Base-by-base conservation (phyloP, 495 filamentous ascomycete species). In the Bombardia bombarda region DNA sequence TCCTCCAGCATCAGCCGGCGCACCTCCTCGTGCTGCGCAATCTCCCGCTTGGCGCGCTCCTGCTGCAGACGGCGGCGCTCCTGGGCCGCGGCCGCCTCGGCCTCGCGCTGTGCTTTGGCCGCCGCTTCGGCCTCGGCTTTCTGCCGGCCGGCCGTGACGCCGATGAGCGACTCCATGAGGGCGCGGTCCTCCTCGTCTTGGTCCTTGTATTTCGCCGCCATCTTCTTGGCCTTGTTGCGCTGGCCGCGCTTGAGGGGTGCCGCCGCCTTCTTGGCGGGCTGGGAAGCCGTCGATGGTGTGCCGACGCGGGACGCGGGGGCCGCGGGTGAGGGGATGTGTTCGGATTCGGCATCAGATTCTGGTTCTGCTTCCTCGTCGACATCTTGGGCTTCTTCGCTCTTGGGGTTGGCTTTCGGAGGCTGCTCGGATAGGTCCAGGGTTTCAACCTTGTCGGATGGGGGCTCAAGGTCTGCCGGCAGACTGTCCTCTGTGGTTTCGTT, bases 101-200 rank as follows among this genome's bases (percentile, higher is more conserved):
- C 72, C 49, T 78, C 74, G 22, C 65, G 63, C 26, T 70, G 56
- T 2, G 61, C 68, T 47, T 71, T 73, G 16, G 68, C 72, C 37
- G 65, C 65, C 1, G 71, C 74, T 49, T 74, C 72, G 24, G 70
- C 73, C 45, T 74, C 66, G 14, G 68, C 73, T 23, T 73, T 72
- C 51, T 72, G 61, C 9, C 59, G 61, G 1, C 67, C 73, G 1
- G 79, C 77, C 40, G 79, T 68, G 10, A 84, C 80, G 31, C 92
- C 92, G 9, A 95, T 79, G 13, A 96, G 70, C 13, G 77, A 75
- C 56, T 95, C 80, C 42, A 89, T 88, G 1, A 90, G 72, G 25
- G 74, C 78, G 31, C 89, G 85, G 49, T 98, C 92, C 56, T 92
- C 89, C 14, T 93, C 89, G 54, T 95, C 89, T 72, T 98, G 92